Conservation (phyloP, 2,329 filamentous ascomycete genomes). For the Trichoderma arundinaceum region DNA sequence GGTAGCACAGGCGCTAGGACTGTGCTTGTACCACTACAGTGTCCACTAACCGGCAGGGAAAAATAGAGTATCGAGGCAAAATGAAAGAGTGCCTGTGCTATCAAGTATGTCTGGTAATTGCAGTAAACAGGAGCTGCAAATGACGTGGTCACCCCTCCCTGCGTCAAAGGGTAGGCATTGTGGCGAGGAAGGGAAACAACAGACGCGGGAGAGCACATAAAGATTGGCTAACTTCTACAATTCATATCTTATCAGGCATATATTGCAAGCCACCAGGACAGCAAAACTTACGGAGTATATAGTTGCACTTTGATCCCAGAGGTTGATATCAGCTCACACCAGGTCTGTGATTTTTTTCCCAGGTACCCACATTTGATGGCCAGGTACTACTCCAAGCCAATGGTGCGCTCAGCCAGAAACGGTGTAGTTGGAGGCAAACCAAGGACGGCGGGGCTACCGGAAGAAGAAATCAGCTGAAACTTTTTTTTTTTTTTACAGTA, state of each 20-base stretch:
- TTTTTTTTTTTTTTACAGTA: not conserved
- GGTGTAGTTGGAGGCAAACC: not conserved
- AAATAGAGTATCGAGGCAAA: not conserved
- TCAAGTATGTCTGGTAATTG: no score
- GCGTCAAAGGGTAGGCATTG: not conserved
- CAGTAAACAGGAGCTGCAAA: not conserved
- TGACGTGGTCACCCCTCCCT: not conserved
- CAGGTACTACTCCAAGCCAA: not conserved
- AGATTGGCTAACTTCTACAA: no score
- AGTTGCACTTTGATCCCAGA: not conserved
- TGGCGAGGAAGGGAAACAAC: not conserved
- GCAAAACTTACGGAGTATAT: no score
- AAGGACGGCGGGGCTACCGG: slow-evolving; percentile 23
- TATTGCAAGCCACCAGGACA: no score
- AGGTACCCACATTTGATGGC: slow-evolving; percentile 13
- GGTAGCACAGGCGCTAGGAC: not conserved
- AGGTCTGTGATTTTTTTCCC: not conserved
- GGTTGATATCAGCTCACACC: slow-evolving; percentile 2
- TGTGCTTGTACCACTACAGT: slow-evolving; percentile 4
- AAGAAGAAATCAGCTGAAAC: slow-evolving; percentile 12
- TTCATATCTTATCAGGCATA: no score
- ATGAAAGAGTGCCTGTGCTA: no score
- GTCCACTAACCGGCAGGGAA: slow-evolving; percentile 10
- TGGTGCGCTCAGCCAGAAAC: not conserved
- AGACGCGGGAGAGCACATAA: not conserved